Percentiles rank a stretch among this genome's conserved stretches.
These are phyloP conservation scores for Linnemannia elongata DNA, from an alignment of 192 early-diverging fungal species.

Conservation along the genomic window DNA sequence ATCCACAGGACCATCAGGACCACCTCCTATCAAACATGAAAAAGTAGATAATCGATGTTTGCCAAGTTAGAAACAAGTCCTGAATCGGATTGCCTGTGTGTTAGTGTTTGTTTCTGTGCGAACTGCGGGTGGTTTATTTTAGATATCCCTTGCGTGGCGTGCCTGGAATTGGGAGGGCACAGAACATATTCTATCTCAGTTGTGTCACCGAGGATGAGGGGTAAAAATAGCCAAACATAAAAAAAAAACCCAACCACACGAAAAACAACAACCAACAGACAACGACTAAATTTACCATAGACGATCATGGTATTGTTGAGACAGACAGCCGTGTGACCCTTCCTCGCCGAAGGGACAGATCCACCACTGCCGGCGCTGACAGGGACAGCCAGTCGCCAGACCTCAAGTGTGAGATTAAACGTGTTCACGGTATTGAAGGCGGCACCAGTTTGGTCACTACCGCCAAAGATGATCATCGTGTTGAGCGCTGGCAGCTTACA, in stretches of 20 bases:
- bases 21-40: conserved; percentile 49
- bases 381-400: conserved; percentile 66
- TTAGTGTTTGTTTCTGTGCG: not conserved
- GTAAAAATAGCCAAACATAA: not conserved
- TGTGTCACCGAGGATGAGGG: not conserved
- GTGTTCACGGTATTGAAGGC: conserved; percentile 67
- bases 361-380: conserved; percentile 52
- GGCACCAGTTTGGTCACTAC: conserved; percentile 62
- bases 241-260: not conserved
- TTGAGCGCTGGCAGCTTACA: conserved; percentile 70
- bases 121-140: conserved; percentile 30
- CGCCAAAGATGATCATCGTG: conserved; percentile 75
- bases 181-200: not conserved
- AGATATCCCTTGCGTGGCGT: not conserved
- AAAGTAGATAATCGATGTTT: not conserved
- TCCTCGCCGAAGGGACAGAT: conserved; percentile 64
- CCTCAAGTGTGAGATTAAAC: conserved; percentile 61
- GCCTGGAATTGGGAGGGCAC: not conserved
- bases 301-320: conserved; percentile 76
- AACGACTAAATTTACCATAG: conserved; percentile 63
- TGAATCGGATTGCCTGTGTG: not conserved
- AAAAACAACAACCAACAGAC: not conserved
- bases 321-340: conserved; percentile 77
- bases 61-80: not conserved
- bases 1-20: conserved; percentile 58